Conservation (phyloP, 2,329 filamentous ascomycete species). For the Aspergillus neotritici region DNA sequence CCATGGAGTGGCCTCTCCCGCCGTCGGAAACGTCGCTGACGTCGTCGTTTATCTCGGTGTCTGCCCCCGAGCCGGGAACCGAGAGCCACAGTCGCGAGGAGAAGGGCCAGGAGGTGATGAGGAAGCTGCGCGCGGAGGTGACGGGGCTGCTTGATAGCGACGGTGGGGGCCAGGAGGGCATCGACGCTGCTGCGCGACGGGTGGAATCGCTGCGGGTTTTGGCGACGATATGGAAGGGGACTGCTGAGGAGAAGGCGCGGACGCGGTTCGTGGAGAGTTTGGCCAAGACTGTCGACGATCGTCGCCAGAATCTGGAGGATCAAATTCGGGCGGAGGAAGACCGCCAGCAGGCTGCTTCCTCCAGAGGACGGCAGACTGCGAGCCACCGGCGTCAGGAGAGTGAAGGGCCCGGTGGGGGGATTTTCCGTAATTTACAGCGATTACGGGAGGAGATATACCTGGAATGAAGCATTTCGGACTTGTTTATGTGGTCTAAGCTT, state of each 20-base stretch:
- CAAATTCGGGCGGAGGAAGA: conserved; percentile 27
- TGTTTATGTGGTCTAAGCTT: too few species aligned
- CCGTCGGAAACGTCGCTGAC: conserved; percentile 79
- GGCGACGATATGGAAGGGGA: conserved; percentile 85
- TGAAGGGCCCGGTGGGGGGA: conserved; percentile 43
- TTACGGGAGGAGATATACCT: conserved; percentile 51
- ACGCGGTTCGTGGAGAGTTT: conserved; percentile 74
- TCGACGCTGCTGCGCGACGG: conserved; percentile 62
- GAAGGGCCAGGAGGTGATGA: conserved; percentile 76
- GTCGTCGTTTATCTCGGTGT: conserved; percentile 84
- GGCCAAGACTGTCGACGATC: conserved; percentile 76
- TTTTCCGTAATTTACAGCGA: conserved; percentile 49
- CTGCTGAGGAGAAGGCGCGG: conserved; percentile 84
- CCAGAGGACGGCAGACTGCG: conserved; percentile 2
- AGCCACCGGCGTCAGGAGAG: conserved; percentile 23
- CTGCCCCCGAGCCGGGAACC: conserved; percentile 68
- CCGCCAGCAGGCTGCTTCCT: conserved; percentile 13
- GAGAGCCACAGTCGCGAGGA: conserved; percentile 69
- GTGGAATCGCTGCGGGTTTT: conserved; percentile 74
- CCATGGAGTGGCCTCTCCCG: conserved; percentile 90
- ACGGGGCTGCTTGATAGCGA: conserved; percentile 56
- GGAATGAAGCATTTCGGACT: conserved; percentile 32
- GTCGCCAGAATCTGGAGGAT: conserved; percentile 44
- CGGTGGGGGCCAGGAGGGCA: conserved; percentile 57
- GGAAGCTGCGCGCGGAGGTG: conserved; percentile 62